A percentile compares a stretch with the other conserved stretches of the same genome.
phyloP scores from a whole-genome alignment of 2,329 filamentous ascomycete species.

The Albophoma yamanashiensis region DNA sequence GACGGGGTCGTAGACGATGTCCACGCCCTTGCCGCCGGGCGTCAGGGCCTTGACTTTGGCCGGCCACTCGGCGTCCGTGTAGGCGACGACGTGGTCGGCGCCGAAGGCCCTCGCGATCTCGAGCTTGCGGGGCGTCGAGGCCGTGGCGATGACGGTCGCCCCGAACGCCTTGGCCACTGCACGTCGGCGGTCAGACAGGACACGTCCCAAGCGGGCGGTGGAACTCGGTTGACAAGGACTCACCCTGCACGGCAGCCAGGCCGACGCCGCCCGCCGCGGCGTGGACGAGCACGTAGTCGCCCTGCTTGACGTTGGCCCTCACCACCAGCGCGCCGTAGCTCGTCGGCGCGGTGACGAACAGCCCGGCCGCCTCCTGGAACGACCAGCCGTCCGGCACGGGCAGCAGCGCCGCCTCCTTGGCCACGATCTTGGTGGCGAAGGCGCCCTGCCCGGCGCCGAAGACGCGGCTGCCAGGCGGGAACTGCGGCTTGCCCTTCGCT shows the following conservation, averaged over 20 bases:
- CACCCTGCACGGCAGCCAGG: conserved; percentile 73
- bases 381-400: conserved; percentile 74
- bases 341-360: conserved; percentile 89
- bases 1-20: conserved; percentile 93
- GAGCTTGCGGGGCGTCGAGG: conserved; percentile 69
- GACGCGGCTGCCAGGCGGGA: conserved; percentile 68
- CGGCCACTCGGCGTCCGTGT: conserved; percentile 54
- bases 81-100: conserved; percentile 75
- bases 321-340: conserved; percentile 75
- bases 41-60: conserved; percentile 66
- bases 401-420: conserved; percentile 54
- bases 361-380: conserved; percentile 72
- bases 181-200: neutral
- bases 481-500: conserved; percentile 44
- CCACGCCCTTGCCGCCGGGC: conserved; percentile 61
- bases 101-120: conserved; percentile 71
- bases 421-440: conserved; percentile 68
- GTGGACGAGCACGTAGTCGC: conserved; percentile 83
- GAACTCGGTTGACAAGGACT: no score
- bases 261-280: conserved; percentile 89
- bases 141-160: conserved; percentile 87
- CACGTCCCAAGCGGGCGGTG: neutral
- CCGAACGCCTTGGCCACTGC: conserved; percentile 78
- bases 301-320: conserved; percentile 64
- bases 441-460: conserved; percentile 83